Evolutionary conservation across 768 basidiomycete species (phyloP).

Genomic region (Melanogaster broomeanus): DNA sequence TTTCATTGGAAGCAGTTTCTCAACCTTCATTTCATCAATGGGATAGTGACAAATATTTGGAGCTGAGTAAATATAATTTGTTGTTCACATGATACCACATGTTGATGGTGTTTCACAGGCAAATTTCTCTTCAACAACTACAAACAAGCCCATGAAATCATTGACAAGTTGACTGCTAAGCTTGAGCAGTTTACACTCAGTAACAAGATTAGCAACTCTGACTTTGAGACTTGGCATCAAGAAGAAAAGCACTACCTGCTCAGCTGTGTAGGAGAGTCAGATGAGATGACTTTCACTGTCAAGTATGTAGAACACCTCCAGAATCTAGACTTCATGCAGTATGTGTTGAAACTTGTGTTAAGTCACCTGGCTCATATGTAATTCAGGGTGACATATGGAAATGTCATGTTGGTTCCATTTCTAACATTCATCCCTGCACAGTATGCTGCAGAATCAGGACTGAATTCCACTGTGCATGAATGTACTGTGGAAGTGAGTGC

Average conservation of each 20-base stretch:
- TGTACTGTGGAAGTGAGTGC: constrained; percentile 23
- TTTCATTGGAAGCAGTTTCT: constrained; percentile 21
- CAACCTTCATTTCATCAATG: constrained; percentile 6
- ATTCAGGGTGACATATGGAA: constrained; percentile 11
- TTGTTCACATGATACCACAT: not conserved
- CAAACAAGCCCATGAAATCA: constrained; percentile 13
- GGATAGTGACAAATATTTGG: not conserved
- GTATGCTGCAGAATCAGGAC: constrained; percentile 9
- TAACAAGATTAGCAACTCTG: not conserved
- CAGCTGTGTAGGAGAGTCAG: not conserved
- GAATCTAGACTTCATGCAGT: not conserved
- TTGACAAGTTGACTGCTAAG: not conserved
- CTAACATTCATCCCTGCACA: constrained; percentile 11
- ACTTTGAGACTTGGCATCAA: not conserved
- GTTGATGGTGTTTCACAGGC: not conserved
- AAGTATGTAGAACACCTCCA: not conserved
- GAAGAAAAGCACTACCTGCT: not conserved
- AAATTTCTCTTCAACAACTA: constrained; percentile 17
- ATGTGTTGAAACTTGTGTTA: too few relatives aligned
- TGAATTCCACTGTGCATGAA: constrained; percentile 13
- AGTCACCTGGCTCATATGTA: too few relatives aligned
- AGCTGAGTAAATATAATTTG: constrained; percentile 1
- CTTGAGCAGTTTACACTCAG: not conserved
- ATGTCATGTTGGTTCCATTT: constrained; percentile 9
- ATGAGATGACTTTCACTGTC: constrained; percentile 21